Base-by-base conservation (phyloP, 345 rosid species). In the Arabis alpina region DNA sequence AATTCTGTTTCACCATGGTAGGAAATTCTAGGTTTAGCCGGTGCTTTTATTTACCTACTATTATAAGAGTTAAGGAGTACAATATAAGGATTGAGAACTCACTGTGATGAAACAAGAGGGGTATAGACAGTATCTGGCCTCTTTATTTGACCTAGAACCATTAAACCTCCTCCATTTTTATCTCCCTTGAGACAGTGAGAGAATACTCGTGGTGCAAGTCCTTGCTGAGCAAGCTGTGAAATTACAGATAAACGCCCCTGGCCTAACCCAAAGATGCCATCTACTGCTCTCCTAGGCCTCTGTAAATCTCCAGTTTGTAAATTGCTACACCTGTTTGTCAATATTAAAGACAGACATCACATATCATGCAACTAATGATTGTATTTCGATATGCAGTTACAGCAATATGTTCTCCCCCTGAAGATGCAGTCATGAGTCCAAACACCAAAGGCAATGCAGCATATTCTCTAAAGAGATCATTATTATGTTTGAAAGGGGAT, bases 251-350 rank as follows among this genome's bases (percentile, higher is more conserved):
- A 79, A 60, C 78, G 75, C 76, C 86, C 91, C 64, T 87, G 97
- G 64, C 99, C 99, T 45, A 94, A 84, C 23, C 99, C 99, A 68
- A 94, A 88, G 51, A 94, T 94, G 61, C 99, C 99, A 73, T 89
- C 92, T 23, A 94, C 88, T 42, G 98, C 95, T 82, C 95, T 86
- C 14, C 85, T 93, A 9, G 98, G 77, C 67, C 84, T 88, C 11
- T 83, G 91, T 77, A 94, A 72, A 74, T 89, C 96, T 48, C 98
- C 99, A 1, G 80, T 83, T 60, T 88, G 92, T 48, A 67, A 28
- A 30, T 85, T 82, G 78, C 96, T 88, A 64, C 99, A 94, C 81
- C 99, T 94, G 87, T 77, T 45, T 68, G 68, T 16, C 76, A 70
- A 11, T 34, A 62, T 49, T 57, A 45, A 47, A 75, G 27, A 62